Evolutionary conservation across 371 early-diverging fungal genomes (phyloP), one percentile per base, ranked within the genome.

Genomic region (Capniomyces stellatus): DNA sequence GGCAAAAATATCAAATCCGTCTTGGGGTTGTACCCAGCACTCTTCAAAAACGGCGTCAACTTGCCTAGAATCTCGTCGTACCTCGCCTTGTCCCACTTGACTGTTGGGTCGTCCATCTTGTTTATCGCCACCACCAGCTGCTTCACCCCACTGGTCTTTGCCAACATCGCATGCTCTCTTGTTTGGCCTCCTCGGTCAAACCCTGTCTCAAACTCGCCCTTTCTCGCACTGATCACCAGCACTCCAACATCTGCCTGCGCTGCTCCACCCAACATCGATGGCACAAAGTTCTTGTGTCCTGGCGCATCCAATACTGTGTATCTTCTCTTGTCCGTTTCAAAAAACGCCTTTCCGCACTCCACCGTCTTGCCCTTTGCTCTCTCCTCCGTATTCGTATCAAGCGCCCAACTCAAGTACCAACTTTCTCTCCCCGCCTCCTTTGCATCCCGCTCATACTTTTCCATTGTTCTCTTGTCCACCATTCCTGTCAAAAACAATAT

Each of bases 131-230:
- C 76, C 40, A 96, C 70, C 56, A 98, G 62, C 55, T 83, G 77
- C 71, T 87, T 87, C 57, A 98, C 86, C 52, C 97, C 96, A n/a
- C 83, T 79, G 19, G 92, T 93, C 77, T 93, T 95, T 58, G 92
- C 97, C 64, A 99, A 68, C 70, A 91, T 74, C 23, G 92, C 86
- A 65, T 99, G 99, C 72, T 99, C 99, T 58, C 97, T 85, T 12
- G 99, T 99, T 72, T 98, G 99, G 54, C 99, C 99, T 51, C 96
- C 98, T 63, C 88, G 84, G 66, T 98, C 98, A 64, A 98, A 99
- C 35, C 99, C 99, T 55, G 98, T 92, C 75, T 99, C 99, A 64
- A 99, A 99, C 75, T 99, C 99, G 65, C 98, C 98, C 73, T 83
- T 89, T 59, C 98, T 82, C 28, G 99, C 98, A 48, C 97, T 96